These are phyloP conservation scores for Podospora pseudoanserina DNA, from an alignment of 495 filamentous ascomycete genomes.

Conservation along the genomic window DNA sequence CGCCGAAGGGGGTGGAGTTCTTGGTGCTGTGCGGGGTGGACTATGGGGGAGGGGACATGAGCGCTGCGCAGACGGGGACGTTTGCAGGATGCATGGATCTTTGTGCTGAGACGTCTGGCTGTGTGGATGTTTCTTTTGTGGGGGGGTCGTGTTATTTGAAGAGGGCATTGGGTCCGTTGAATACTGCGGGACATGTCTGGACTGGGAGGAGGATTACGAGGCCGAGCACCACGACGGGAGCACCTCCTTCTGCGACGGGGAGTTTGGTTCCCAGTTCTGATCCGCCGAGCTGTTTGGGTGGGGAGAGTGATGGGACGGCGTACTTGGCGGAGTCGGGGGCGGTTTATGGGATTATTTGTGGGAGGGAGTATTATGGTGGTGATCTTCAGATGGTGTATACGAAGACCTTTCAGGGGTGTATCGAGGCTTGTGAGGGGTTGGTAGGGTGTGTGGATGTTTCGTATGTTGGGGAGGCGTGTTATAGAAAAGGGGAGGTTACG, in stretches of 20 bases:
- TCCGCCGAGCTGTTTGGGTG: neutral
- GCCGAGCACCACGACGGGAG: neutral
- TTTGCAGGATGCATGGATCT: constrained; percentile 13
- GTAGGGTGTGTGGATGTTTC: neutral
- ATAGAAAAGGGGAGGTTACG: neutral
- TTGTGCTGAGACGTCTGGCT: constrained; percentile 1
- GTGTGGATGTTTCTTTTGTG: constrained; percentile 12
- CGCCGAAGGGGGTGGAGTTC: constrained; percentile 5
- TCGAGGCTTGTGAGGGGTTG: constrained; percentile 2
- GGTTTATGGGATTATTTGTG: constrained; percentile 10
- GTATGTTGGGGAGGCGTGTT: neutral
- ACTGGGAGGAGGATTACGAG: neutral
- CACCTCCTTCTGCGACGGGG: neutral
- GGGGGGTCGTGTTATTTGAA: constrained; percentile 12
- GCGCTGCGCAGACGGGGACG: neutral
- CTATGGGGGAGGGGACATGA: constrained; percentile 6
- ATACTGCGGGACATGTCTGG: neutral
- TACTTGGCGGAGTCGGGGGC: neutral
- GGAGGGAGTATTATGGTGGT: constrained; percentile 10
- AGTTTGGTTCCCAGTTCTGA: neutral
- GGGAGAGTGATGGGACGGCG: neutral
- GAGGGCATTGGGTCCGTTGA: neutral
- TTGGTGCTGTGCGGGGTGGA: constrained; percentile 7
- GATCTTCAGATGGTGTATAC: constrained; percentile 4
- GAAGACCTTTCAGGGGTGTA: constrained; percentile 7